Evolutionary conservation across 2,329 filamentous ascomycete species (phyloP).

Genomic region (Chrysoporthe austroafricana): DNA sequence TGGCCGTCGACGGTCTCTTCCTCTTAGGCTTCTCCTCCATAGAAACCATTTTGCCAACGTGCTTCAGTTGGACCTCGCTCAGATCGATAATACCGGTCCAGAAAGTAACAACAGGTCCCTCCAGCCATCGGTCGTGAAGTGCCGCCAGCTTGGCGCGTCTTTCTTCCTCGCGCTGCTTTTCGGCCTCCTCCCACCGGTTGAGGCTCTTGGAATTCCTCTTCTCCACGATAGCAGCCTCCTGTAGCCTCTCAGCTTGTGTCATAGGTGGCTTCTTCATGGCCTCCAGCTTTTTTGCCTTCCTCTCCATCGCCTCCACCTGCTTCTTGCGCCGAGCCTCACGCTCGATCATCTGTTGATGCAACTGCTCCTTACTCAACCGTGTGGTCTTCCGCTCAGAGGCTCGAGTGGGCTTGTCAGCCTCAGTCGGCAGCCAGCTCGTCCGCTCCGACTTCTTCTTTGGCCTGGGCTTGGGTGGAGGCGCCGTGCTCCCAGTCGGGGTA

Average conservation of each 20-base stretch:
- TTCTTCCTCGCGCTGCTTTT: conserved; percentile 85
- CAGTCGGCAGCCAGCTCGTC: conserved; percentile 60
- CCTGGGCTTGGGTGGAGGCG: conserved; percentile 47
- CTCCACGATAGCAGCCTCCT: conserved; percentile 82
- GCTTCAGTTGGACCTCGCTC: conserved; percentile 73
- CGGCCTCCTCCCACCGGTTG: conserved; percentile 91
- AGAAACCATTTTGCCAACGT: conserved; percentile 67
- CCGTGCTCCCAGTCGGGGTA: conserved; percentile 41
- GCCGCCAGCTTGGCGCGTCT: conserved; percentile 82
- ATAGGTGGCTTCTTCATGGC: conserved; percentile 78
- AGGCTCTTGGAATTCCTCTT: conserved; percentile 86
- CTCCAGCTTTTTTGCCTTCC: conserved; percentile 70
- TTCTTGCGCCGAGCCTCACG: conserved; percentile 72
- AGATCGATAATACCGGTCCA: conserved; percentile 92
- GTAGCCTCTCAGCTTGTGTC: conserved; percentile 84
- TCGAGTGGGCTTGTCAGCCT: conserved; percentile 59
- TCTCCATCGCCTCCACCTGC: conserved; percentile 70
- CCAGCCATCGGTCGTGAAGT: conserved; percentile 81
- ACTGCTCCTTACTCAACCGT: conserved; percentile 61
- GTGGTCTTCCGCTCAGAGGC: conserved; percentile 63
- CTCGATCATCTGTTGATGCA: conserved; percentile 74
- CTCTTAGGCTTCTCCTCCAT: conserved; percentile 62
- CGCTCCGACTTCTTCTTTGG: conserved; percentile 66
- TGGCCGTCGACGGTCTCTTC: conserved; percentile 51
- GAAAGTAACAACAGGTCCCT: conserved; percentile 87